phyloP scores from a whole-genome alignment of 257 asterid species.

The Solanum appendiculatum region DNA sequence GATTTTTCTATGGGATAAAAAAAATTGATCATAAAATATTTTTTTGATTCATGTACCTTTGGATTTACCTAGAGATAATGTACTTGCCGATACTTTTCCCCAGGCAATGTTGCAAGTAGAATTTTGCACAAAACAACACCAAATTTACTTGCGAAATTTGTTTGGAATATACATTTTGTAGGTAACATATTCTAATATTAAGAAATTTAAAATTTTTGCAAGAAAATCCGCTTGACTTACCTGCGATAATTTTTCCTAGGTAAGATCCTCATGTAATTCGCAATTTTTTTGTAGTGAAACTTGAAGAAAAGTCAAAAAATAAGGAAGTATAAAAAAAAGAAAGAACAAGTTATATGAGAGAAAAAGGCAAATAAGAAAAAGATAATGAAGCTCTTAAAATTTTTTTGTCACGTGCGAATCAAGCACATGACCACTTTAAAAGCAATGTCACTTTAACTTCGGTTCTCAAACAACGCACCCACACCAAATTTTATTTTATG shows the following conservation, averaged over 20 bases:
- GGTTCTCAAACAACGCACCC: no score
- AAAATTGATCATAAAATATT: not conserved
- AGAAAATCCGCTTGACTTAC: not conserved
- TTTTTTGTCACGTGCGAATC: no score
- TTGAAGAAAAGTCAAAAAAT: no score
- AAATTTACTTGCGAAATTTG: not conserved
- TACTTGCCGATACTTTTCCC: not conserved
- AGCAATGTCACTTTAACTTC: no score
- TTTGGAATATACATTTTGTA: not conserved
- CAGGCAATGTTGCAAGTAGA: not conserved
- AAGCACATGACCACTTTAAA: no score
- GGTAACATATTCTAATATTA: not conserved
- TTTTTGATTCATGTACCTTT: not conserved
- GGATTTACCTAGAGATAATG: not conserved
- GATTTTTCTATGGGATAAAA: not conserved
- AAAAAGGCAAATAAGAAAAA: no score
- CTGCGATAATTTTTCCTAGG: not conserved
- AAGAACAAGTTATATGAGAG: no score
- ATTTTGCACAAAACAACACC: not conserved
- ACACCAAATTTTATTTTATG: no score
- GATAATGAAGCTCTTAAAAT: no score
- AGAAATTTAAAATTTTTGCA: not conserved
- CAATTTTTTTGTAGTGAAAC: not conserved
- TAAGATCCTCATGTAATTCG: not conserved
- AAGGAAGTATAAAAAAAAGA: no score